Base-by-base conservation (phyloP, 441 rosid species). In the Corymbia citriodora region DNA sequence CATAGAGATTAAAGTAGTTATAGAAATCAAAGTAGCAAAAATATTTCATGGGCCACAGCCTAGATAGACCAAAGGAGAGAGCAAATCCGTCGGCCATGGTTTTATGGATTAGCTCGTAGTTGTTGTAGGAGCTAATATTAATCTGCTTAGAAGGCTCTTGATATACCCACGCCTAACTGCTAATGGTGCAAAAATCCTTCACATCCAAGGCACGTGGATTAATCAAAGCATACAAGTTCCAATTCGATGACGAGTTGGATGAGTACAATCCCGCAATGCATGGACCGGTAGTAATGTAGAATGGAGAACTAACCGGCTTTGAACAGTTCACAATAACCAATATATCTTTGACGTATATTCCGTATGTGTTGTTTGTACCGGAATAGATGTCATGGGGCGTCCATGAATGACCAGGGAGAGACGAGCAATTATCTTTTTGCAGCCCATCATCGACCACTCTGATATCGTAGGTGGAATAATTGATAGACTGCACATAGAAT, bases 331-430 rank as follows among this genome's bases (percentile, higher is more conserved):
- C 36, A 29, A 65, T 65, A 18, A 29, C 18, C 36, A 63, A 7
- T 14, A 2, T 53, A 59, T 59, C 5, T 59, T n/a, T n/a, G n/a
- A n/a, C n/a, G 29, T n/a, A n/a, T n/a, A n/a, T n/a, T n/a, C 12
- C 1, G 65, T 59, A 59, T 5, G 3, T 13, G 2, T 23, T 23
- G 5, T 25, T 4, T 23, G 3, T n/a, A 25, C 10, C 2, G 2
- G 1, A 4, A 5, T 25, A 4, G 14, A 57, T 1, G 29, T 23
- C 9, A 1, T 57, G 4, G 13, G 0, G 2, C 6, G 6, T 3
- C 29, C 13, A 9, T 23, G 63, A 8, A 57, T 57, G 63, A 23
- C 1, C 29, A 3, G 63, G 29, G 6, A 57, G 29, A 57, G 63
- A 57, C 1, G 13, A 59, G 63, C 29, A 59, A 2, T 57, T 57